Conservation (phyloP, 805 yeast genomes). For the Isabelozyma pseudorhagii region DNA sequence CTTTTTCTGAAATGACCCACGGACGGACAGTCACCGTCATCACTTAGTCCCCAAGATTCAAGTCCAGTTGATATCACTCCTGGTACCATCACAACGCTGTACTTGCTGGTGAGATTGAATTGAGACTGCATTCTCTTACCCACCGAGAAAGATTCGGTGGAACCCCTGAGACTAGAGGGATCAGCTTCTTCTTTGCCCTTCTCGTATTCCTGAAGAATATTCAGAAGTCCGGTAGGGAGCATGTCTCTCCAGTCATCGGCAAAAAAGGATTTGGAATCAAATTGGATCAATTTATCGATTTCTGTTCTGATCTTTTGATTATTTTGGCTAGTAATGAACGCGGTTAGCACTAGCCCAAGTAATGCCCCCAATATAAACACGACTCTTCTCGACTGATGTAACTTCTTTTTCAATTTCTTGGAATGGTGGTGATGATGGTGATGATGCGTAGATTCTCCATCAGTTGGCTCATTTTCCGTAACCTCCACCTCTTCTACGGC, state of each 20-base stretch:
- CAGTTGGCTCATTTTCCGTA: not conserved
- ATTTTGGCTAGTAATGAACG: constrained; percentile 46
- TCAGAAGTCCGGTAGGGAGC: constrained; percentile 64
- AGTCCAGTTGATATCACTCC: constrained; percentile 95
- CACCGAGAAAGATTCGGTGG: constrained; percentile 83
- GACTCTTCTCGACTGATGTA: constrained; percentile 53
- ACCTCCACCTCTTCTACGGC: not conserved
- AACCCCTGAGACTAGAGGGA: constrained; percentile 38
- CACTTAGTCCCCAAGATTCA: constrained; percentile 89
- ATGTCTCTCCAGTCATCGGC: constrained; percentile 72
- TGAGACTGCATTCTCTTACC: constrained; percentile 61
- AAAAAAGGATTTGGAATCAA: constrained; percentile 56
- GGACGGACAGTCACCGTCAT: constrained; percentile 74
- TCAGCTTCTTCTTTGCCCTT: constrained; percentile 23
- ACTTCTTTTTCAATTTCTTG: constrained; percentile 12
- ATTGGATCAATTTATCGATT: constrained; percentile 46
- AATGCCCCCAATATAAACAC: constrained; percentile 70
- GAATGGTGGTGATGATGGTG: not conserved
- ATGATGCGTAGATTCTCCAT: not conserved
- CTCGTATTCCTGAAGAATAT: constrained; percentile 57
- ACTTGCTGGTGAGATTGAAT: constrained; percentile 51
- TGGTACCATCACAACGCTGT: constrained; percentile 90
- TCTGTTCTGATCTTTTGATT: constrained; percentile 42
- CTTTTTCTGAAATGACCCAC: constrained; percentile 84
- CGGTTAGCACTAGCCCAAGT: constrained; percentile 64